phyloP scores from a whole-genome alignment of 371 early-diverging fungal genomes.

The Cokeromyces recurvatus region DNA sequence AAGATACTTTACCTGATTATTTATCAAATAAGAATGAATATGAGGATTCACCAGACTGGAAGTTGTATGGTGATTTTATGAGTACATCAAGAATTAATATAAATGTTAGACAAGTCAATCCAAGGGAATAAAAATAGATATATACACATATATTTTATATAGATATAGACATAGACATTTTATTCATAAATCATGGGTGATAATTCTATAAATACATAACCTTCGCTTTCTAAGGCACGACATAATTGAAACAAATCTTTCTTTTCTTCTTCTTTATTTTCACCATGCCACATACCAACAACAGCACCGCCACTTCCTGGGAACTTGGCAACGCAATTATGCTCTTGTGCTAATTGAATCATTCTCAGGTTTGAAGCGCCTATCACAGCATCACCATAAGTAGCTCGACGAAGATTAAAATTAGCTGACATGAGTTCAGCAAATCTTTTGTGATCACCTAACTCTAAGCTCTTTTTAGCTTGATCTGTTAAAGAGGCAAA shows the following conservation, averaged over 20 bases:
- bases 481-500: constrained; percentile 50
- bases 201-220: constrained; percentile 40
- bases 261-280: constrained; percentile 5
- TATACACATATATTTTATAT: neutral
- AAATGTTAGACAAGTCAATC: constrained; percentile 29
- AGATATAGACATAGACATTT: too few relatives aligned
- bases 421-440: constrained; percentile 47
- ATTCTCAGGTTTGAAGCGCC: constrained; percentile 44
- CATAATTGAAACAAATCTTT: constrained; percentile 25
- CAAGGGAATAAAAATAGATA: neutral
- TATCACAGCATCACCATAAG: constrained; percentile 44
- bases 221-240: constrained; percentile 39
- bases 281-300: constrained; percentile 43
- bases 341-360: constrained; percentile 40
- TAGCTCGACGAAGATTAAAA: constrained; percentile 42
- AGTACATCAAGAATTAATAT: constrained; percentile 61
- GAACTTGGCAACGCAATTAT: constrained; percentile 48
- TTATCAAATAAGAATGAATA: constrained; percentile 12
- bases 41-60: constrained; percentile 44
- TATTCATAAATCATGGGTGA: too few relatives aligned
- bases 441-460: constrained; percentile 23
- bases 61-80: constrained; percentile 54
- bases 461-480: constrained; percentile 26
- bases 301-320: constrained; percentile 54
- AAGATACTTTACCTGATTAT: constrained; percentile 26